phyloP scores from a whole-genome alignment of 2,329 filamentous ascomycete genomes.

The Verticillium albo-atrum region DNA sequence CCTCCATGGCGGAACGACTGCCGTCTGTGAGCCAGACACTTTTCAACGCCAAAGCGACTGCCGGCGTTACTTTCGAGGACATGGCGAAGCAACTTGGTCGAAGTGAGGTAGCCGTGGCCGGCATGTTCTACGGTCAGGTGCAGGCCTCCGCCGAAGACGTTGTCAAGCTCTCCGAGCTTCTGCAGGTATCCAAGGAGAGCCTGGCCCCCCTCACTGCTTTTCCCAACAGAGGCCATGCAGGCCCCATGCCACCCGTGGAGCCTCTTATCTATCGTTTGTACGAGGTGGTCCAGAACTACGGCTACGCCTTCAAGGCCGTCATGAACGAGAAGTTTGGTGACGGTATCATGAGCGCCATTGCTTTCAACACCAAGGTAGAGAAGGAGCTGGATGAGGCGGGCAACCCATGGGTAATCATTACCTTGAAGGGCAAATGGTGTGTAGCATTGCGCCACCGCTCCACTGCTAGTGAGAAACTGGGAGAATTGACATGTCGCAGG shows the following conservation, averaged over 20 bases:
- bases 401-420: conserved; percentile 79
- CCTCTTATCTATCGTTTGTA: conserved; percentile 87
- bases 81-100: conserved; percentile 72
- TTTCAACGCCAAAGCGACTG: conserved; percentile 74
- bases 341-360: conserved; percentile 96
- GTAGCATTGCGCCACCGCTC: conserved; percentile 19
- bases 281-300: conserved; percentile 96
- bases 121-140: conserved; percentile 86
- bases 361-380: conserved; percentile 85
- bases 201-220: conserved; percentile 64
- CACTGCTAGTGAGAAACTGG: background rate
- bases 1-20: conserved; percentile 63
- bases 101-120: conserved; percentile 79
- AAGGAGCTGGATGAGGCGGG: conserved; percentile 88
- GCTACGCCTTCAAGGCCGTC: conserved; percentile 91
- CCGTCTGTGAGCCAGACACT: conserved; percentile 68
- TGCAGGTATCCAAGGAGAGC: conserved; percentile 52
- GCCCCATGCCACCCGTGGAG: conserved; percentile 81
- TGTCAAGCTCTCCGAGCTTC: conserved; percentile 59
- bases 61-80: conserved; percentile 72
- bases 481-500: conserved; percentile 14
- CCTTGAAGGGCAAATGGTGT: conserved; percentile 78
- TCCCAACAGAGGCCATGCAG: conserved; percentile 73
- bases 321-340: conserved; percentile 93
- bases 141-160: conserved; percentile 66